Base-by-base conservation (phyloP, 148 eudicot species). In the Vaccinium vitisidaea region DNA sequence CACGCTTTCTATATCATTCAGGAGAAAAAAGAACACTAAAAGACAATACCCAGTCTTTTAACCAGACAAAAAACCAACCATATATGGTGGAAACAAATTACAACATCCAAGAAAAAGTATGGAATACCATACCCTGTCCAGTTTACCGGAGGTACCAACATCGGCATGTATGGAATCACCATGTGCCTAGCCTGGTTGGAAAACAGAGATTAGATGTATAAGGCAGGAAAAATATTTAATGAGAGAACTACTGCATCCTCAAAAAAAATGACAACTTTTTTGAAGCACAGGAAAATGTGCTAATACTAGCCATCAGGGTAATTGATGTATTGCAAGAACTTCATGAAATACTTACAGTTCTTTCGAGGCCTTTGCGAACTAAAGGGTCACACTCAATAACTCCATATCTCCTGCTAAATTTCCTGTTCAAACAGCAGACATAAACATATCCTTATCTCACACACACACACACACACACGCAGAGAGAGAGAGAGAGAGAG, bases 131-230 rank as follows among this genome's bases (percentile, higher is more conserved):
- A 96, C 99, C 98, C 92, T 61, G 92, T 90, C 99, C 99, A 96
- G 89, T 92, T 93, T 87, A 89, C 89, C 83, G 99, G 99, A 85
- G 97, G 99, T 82, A 96, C 91, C 87, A 96, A 87, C 99, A 96
- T 96, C 70, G 99, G 99, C 99, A 96, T 95, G 83, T 96, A 96
- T 77, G 99, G 99, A 79, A 96, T 94, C 81, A 95, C 95, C 92
- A 96, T 92, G 91, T 96, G 96, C 91, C 91, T 92, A 80, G 98
- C 97, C 99, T 96, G 94, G 83, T 86, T 75, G 59, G 19, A 82
- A 89, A 27, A 77, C 27, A 65, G 65, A 74, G 19, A 7, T 54
- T 30, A 69, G 74, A 27, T 23, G 46, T 71, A 80, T 15, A 2
- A 16, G 5, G 10, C 15, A 0, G 54, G 48, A 56, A 9, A 73